Conservation (phyloP, 2,329 filamentous ascomycete species). For the Colletotrichum scovillei region DNA sequence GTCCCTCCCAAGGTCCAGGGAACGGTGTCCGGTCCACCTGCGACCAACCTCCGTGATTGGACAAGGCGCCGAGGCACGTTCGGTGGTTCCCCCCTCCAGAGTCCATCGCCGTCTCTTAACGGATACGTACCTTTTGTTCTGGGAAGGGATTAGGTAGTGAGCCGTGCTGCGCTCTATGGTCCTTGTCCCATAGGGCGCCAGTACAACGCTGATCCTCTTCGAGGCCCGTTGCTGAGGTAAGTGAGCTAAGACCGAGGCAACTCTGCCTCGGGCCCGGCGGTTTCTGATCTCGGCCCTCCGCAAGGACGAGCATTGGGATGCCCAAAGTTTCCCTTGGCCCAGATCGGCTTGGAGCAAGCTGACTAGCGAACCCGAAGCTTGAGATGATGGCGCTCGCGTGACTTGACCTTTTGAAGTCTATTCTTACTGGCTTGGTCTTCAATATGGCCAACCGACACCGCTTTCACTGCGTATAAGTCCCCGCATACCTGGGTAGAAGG, state of each 20-base stretch:
- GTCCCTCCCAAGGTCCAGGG: background rate
- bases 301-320: background rate
- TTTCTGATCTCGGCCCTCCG: conserved; percentile 22
- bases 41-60: conserved; percentile 19
- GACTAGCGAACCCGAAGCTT: background rate
- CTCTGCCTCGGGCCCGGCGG: conserved; percentile 18
- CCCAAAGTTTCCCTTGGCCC: background rate
- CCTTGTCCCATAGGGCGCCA: background rate
- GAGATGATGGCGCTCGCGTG: background rate
- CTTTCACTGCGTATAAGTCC: background rate
- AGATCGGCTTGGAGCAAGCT: background rate
- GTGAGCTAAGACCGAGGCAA: conserved; percentile 14
- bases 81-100: background rate
- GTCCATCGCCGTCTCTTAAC: background rate
- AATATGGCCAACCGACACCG: background rate
- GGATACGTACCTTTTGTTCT: background rate
- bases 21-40: conserved; percentile 16
- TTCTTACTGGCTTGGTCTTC: background rate
- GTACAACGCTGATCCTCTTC: background rate
- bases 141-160: conserved; percentile 18
- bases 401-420: background rate
- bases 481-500: background rate
- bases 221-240: background rate
- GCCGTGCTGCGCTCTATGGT: background rate
- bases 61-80: conserved; percentile 21